Conservation (phyloP, 2,329 filamentous ascomycete genomes). For the Plectosphaerella plurivora region DNA sequence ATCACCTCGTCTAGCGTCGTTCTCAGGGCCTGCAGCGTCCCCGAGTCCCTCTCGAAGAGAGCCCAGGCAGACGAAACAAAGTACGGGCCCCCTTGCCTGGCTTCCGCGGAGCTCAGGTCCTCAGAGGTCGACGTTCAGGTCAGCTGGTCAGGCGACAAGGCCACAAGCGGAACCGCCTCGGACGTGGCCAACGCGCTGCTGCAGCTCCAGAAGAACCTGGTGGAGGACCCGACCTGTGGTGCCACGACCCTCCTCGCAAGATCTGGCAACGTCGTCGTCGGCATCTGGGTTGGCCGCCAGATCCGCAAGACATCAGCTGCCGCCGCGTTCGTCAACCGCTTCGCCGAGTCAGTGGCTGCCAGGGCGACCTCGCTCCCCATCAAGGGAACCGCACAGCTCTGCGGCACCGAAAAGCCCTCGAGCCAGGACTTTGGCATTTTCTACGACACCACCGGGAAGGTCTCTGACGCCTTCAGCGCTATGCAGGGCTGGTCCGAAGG, state of each 20-base stretch:
- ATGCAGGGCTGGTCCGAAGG: neutral
- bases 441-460: neutral
- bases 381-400: neutral
- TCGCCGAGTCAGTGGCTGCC: neutral
- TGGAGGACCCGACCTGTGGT: neutral
- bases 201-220: slow-evolving; percentile 1
- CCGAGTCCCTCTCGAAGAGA: neutral
- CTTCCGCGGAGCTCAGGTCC: neutral
- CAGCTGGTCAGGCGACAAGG: neutral
- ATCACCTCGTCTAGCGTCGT: neutral
- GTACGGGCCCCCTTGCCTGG: neutral
- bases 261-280: neutral
- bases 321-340: neutral
- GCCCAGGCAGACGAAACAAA: neutral
- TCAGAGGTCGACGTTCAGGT: neutral
- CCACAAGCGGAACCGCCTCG: neutral
- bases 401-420: neutral
- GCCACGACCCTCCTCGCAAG: neutral
- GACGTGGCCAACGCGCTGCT: neutral
- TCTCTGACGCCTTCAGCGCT: neutral
- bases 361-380: neutral
- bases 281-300: neutral
- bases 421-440: neutral
- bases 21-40: neutral
- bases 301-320: slow-evolving; percentile 1